Conservation (phyloP, 1,284 basidiomycete genomes). For the Wallemia hederae region DNA sequence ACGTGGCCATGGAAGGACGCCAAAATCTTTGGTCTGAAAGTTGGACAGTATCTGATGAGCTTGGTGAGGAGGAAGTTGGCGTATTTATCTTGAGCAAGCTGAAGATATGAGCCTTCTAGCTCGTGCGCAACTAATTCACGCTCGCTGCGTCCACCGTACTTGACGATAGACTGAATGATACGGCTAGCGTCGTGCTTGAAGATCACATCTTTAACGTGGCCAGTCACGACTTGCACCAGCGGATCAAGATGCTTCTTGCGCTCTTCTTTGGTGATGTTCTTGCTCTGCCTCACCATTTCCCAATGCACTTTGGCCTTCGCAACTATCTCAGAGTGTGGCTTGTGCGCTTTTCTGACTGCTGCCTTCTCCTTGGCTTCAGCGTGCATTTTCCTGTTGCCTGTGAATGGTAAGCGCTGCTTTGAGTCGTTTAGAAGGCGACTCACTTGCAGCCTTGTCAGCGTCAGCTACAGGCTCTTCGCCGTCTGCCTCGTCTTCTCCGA, state of each 20-base stretch:
- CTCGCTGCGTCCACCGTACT: slow-evolving; percentile 46
- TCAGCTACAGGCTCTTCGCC: slow-evolving; percentile 8
- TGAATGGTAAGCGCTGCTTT: slow-evolving; percentile 14
- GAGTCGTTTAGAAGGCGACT: slow-evolving; percentile 6
- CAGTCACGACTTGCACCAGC: slow-evolving; percentile 41
- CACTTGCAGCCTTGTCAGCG: slow-evolving; percentile 5
- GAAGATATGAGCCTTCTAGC: slow-evolving; percentile 43
- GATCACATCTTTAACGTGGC: slow-evolving; percentile 49
- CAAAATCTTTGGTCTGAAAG: slow-evolving; percentile 27
- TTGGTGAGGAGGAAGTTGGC: slow-evolving; percentile 68
- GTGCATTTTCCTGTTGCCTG: slow-evolving; percentile 8
- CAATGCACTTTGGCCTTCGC: slow-evolving; percentile 45
- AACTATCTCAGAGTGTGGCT: slow-evolving; percentile 45
- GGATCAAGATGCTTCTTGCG: slow-evolving; percentile 37
- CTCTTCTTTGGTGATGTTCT: slow-evolving; percentile 37
- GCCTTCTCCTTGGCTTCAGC: slow-evolving; percentile 9
- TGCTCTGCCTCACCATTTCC: slow-evolving; percentile 44
- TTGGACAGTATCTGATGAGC: slow-evolving; percentile 37
- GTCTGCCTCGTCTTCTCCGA: slow-evolving; percentile 6
- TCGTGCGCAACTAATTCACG: slow-evolving; percentile 47
- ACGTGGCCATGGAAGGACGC: slow-evolving; percentile 43
- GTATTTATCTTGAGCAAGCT: slow-evolving; percentile 55
- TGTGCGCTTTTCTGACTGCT: slow-evolving; percentile 25
- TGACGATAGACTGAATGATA: slow-evolving; percentile 57
- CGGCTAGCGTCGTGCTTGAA: slow-evolving; percentile 70